Percentiles rank a stretch among this genome's conserved stretches.
These are phyloP conservation scores for Sarcomyxa edulis DNA, from an alignment of 768 basidiomycete species.

Conservation along the genomic window DNA sequence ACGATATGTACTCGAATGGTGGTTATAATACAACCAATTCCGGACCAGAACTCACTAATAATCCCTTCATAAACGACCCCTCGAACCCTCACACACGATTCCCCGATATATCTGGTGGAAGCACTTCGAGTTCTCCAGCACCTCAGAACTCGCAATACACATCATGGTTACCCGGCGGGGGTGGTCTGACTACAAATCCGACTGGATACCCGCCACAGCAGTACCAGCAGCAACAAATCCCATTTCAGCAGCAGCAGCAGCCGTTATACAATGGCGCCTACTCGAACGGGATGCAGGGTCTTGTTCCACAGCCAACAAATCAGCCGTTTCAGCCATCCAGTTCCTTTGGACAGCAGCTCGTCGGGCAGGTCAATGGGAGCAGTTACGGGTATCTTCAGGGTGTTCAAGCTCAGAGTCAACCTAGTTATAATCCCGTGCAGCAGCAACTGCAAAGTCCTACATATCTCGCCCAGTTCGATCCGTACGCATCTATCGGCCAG, in stretches of 20 bases:
- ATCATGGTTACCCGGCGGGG: slow-evolving; percentile 28
- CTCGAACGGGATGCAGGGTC: not conserved
- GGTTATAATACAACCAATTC: slow-evolving; percentile 31
- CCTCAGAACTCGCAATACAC: slow-evolving; percentile 28
- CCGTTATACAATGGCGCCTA: not conserved
- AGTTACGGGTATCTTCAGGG: slow-evolving; percentile 20
- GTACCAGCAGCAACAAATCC: slow-evolving; percentile 30
- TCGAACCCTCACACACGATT: slow-evolving; percentile 47
- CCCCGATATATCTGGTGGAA: slow-evolving; percentile 49
- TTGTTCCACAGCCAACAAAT: not conserved
- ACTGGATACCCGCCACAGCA: slow-evolving; percentile 25
- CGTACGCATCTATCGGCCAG: slow-evolving; percentile 40
- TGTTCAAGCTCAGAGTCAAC: slow-evolving; percentile 30
- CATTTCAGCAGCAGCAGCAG: slow-evolving; percentile 31
- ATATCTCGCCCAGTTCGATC: slow-evolving; percentile 49
- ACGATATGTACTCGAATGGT: slow-evolving; percentile 33
- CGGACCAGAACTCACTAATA: slow-evolving; percentile 48
- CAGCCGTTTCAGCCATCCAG: slow-evolving; percentile 42
- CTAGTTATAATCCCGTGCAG: slow-evolving; percentile 10
- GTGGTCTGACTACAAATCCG: slow-evolving; percentile 16
- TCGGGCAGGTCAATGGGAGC: slow-evolving; percentile 16
- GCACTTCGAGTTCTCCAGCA: slow-evolving; percentile 9
- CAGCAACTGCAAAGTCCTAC: slow-evolving; percentile 41
- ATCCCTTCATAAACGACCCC: slow-evolving; percentile 62
- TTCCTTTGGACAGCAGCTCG: slow-evolving; percentile 53